phyloP scores from a whole-genome alignment of 805 yeast species.

The Tetrapisispora phaffii region DNA sequence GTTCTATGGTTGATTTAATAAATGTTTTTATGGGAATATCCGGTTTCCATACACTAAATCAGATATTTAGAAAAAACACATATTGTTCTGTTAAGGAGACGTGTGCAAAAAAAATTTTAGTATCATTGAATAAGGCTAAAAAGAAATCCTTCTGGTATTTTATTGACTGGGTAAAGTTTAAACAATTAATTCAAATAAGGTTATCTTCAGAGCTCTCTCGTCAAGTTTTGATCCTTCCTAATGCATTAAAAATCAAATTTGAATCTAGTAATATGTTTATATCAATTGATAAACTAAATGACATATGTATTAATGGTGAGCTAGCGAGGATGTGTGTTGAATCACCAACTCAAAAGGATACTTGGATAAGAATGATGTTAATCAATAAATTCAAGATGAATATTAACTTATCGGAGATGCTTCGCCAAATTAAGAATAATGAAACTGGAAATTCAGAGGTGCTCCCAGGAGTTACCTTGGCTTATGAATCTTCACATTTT shows the following conservation, averaged over 20 bases:
- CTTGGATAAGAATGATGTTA: conserved; percentile 42
- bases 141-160: conserved; percentile 7
- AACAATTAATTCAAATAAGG: conserved; percentile 17
- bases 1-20: conserved; percentile 32
- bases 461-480: conserved; percentile 32
- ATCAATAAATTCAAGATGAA: conserved; percentile 29
- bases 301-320: conserved; percentile 22
- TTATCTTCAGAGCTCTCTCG: conserved; percentile 17
- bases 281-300: conserved; percentile 12
- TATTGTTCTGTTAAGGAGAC: conserved; percentile 18
- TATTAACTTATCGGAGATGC: conserved; percentile 26
- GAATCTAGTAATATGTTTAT: conserved; percentile 32
- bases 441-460: conserved; percentile 5
- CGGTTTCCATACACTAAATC: conserved; percentile 35
- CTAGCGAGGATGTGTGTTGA: conserved; percentile 40
- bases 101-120: conserved; percentile 21
- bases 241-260: conserved; percentile 39
- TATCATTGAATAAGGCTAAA: conserved; percentile 12
- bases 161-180: conserved; percentile 17
- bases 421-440: conserved; percentile 9
- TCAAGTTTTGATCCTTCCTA: conserved; percentile 33
- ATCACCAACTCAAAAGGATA: conserved; percentile 38
- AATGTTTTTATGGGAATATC: conserved; percentile 40
- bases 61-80: conserved; percentile 30
- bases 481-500: conserved; percentile 38